phyloP scores from a whole-genome alignment of 352 stramenopile species.

The Pythium graminicola region DNA sequence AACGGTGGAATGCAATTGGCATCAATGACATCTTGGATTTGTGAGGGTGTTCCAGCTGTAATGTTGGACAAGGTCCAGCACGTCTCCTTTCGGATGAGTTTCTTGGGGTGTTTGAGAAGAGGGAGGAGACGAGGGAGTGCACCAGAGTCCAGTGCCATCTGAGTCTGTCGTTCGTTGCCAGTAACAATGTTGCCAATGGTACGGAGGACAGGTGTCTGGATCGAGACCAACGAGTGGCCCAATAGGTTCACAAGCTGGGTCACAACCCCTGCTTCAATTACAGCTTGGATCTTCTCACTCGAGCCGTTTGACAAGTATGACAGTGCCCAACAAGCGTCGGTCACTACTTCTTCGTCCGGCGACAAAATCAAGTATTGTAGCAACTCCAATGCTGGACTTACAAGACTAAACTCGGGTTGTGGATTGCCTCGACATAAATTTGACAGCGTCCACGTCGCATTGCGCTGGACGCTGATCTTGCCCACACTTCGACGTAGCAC shows the following conservation, averaged over 20 bases:
- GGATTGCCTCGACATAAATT: conserved; percentile 96
- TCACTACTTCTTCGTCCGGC: conserved; percentile 96
- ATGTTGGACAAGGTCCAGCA: conserved; percentile 85
- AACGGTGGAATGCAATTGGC: conserved; percentile 67
- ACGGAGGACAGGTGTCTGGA: conserved; percentile 95
- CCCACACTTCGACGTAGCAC: conserved; percentile 50
- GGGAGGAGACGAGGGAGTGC: conserved; percentile 47
- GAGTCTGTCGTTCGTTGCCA: conserved; percentile 86
- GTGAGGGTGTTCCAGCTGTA: conserved; percentile 54
- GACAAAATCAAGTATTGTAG: conserved; percentile 95
- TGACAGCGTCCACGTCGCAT: conserved; percentile 99
- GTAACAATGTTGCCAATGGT: conserved; percentile 98
- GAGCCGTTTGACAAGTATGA: conserved; percentile 97
- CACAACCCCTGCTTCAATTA: conserved; percentile 95
- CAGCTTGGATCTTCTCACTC: conserved; percentile 97
- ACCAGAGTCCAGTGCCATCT: conserved; percentile 52
- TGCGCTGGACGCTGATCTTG: conserved; percentile 97
- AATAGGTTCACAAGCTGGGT: conserved; percentile 94
- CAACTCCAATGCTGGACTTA: conserved; percentile 90
- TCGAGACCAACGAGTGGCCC: conserved; percentile 85
- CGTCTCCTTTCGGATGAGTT: conserved; percentile 75
- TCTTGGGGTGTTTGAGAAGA: conserved; percentile 72
- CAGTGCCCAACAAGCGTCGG: conserved; percentile 99
- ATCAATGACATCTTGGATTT: conserved; percentile 77
- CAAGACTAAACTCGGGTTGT: conserved; percentile 94